A percentile compares a stretch with the other conserved stretches of the same genome.
phyloP scores from a whole-genome alignment of 1,284 basidiomycete species.

The Microbotryum violaceum region DNA sequence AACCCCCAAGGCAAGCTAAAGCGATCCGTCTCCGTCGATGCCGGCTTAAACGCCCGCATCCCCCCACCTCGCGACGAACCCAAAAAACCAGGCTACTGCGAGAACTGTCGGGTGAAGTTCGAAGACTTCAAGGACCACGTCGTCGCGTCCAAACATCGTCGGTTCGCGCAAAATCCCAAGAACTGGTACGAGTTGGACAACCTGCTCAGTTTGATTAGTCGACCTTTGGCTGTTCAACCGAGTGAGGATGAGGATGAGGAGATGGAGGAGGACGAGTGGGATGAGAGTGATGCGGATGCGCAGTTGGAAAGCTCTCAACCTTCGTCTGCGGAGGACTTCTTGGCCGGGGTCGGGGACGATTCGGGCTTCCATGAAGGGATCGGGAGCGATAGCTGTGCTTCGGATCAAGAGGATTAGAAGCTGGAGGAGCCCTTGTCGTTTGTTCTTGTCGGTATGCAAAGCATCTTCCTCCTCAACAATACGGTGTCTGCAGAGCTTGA shows the following conservation, averaged over 20 bases:
- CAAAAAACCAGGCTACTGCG: conserved; percentile 93
- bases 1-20: conserved; percentile 16
- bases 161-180: conserved; percentile 69
- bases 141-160: conserved; percentile 64
- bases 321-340: too few species aligned
- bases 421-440: background rate
- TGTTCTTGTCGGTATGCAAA: background rate
- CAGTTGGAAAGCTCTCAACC: background rate
- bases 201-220: conserved; percentile 64
- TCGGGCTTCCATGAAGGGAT: too few species aligned
- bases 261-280: background rate
- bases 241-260: background rate
- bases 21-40: conserved; percentile 32
- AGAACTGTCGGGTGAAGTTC: conserved; percentile 88
- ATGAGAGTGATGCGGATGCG: background rate
- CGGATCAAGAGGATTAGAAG: too few species aligned
- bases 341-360: too few species aligned
- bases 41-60: conserved; percentile 36
- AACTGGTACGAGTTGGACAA: conserved; percentile 80
- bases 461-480: too few species aligned
- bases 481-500: background rate
- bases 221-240: conserved; percentile 43
- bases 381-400: too few species aligned
- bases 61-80: conserved; percentile 48
- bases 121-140: conserved; percentile 84